Evolutionary conservation across 2,329 filamentous ascomycete genomes (phyloP), one percentile per base, ranked within the genome.

Genomic region (Fusarium verrucosum): DNA sequence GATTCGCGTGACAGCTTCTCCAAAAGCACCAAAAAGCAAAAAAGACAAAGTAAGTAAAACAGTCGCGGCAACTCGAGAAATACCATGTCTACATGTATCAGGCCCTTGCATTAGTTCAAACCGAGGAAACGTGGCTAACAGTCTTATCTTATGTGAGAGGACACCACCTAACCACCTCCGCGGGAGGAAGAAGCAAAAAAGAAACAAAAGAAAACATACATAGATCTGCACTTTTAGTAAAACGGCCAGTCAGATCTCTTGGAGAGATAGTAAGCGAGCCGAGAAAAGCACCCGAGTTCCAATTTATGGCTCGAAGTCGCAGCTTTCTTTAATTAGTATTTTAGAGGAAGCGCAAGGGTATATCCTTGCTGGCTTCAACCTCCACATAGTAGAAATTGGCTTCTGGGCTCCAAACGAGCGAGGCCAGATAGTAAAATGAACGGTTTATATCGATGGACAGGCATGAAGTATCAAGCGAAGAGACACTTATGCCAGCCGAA

Each of bases 171-270:
- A n/a, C n/a, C 44, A 44, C 51, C 35, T 43, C 14, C 42, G 32
- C 30, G 42, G 41, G 26, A 47, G 51, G 41, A 37, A 49, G 51
- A 47, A 62, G 47, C 44, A 44, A 49, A 54, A 46, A n/a, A n/a
- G n/a, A n/a, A n/a, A n/a, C n/a, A n/a, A n/a, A n/a, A n/a, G n/a
- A n/a, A n/a, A n/a, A n/a, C n/a, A 22, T 33, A 57, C 37, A 52
- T 47, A 42, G 62, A 71, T 71, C 65, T 67, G 58, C 65, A 50
- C 53, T 32, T 32, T 55, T 64, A 68, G 57, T 35, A 50, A 67
- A 70, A 66, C 53, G 41, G 46, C 49, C 42, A 49, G 46, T 25
- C 42, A 65, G 57, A 40, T 51, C 53, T 62, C 50, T 62, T 52
- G 58, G 52, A 58, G 44, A 49, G 47, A 47, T 44, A 52, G 41